A percentile compares a stretch with the other conserved stretches of the same genome.
Conservation (phyloP, 2,329 filamentous ascomycete genomes). For the Teratosphaeria viscida region DNA sequence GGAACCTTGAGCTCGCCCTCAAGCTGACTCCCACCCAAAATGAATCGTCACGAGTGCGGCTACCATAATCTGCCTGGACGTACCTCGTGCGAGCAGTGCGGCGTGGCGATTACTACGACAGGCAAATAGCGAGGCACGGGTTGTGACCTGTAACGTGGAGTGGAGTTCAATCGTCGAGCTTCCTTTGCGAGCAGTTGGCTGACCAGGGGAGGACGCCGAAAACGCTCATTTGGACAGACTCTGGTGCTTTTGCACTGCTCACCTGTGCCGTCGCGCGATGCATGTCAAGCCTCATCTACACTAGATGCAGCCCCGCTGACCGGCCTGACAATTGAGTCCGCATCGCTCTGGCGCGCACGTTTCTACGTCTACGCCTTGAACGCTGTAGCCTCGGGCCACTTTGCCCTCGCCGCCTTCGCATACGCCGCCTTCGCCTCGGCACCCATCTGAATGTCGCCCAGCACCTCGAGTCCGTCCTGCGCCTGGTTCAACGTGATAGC, state of each 20-base stretch:
- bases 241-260: background rate
- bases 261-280: background rate
- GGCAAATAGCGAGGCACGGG: too few relatives aligned
- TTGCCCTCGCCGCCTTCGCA: conserved; percentile 26
- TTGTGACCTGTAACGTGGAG: too few relatives aligned
- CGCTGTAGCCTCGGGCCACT: conserved; percentile 28
- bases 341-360: background rate
- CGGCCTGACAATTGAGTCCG: too few relatives aligned
- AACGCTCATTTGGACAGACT: background rate
- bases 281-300: background rate
- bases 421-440: conserved; percentile 42
- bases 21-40: too few relatives aligned
- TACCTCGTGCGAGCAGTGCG: too few relatives aligned
- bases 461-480: conserved; percentile 40
- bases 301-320: background rate
- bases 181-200: too few relatives aligned
- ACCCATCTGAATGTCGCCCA: conserved; percentile 43
- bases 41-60: too few relatives aligned
- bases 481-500: conserved; percentile 47
- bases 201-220: too few relatives aligned
- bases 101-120: too few relatives aligned
- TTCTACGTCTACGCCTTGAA: conserved; percentile 1
- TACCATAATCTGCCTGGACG: too few relatives aligned
- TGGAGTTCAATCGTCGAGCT: too few relatives aligned
- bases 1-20: too few relatives aligned